Base-by-base conservation (phyloP, 2,329 filamentous ascomycete species). In the Cladosporium cucumerinum region DNA sequence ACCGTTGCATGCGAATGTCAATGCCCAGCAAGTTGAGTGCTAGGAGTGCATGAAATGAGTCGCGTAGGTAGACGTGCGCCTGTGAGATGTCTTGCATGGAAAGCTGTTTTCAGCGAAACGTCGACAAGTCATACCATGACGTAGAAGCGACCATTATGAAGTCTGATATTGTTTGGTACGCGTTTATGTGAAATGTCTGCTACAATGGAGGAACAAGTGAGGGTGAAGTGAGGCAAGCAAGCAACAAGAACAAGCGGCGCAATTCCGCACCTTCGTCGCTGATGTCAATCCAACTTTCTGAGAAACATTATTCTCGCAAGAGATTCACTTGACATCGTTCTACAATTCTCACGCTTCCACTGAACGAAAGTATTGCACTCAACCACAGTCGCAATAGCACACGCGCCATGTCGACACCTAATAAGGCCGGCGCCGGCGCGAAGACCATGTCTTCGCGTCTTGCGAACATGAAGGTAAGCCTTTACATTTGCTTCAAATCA, bases 391-490 rank as follows among this genome's bases (percentile, higher is more conserved):
- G 30, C 25, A 32, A n/a, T 3, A n/a, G 23, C 11, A 7, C 18
- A 28, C 21, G 54, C 54, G 32, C 54, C 54, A 71, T 71, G 69
- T 66, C 70, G 63, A 65, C 67, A 49, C 65, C 83, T 66, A 79
- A 82, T 74, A 87, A 75, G 66, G 82, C 86, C 55, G 85, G 62
- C 46, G 55, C 85, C 52, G 85, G 62, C 54, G 55, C 85, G 34
- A 90, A 89, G 78, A 84, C 83, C 54, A 93, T 96, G 87, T 97
- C 93, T 68, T 93, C 90, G 66, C 88, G 93, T 70, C 88, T 97
- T 57, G 84, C 96, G 74, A 93, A 91, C 43, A 97, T 97, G 93
- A 96, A 96, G 79, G 85, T 83, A 74, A 28, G 70, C 65, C n/a
- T 48, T 23, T 23, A 4, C 23, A 26, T 61, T n/a, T 39, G 46